Conservation (phyloP, 768 basidiomycete species). For the Tricholoma flavovirens region DNA sequence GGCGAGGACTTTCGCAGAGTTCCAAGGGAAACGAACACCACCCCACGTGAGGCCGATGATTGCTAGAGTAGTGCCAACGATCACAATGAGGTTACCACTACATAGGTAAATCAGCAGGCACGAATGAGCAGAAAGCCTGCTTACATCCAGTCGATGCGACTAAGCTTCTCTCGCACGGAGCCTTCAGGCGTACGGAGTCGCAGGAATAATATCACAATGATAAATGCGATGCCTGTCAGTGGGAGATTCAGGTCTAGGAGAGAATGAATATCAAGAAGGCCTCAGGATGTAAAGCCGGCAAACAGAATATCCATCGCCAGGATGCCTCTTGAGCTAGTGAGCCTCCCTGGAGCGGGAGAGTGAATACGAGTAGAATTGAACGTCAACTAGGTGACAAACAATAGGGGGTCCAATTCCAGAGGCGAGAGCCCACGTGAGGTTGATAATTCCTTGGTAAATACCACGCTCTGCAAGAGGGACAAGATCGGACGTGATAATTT, state of each 20-base stretch:
- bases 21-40: conserved; percentile 39
- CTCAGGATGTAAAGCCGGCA: conserved; percentile 23
- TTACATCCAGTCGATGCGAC: conserved; percentile 39
- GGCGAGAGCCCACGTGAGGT: conserved; percentile 32
- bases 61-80: conserved; percentile 25
- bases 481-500: conserved; percentile 38
- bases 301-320: conserved; percentile 38
- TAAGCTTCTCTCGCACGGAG: conserved; percentile 27
- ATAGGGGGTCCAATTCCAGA: conserved; percentile 24
- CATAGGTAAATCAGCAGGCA: neutral
- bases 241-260: conserved; percentile 36
- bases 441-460: conserved; percentile 29
- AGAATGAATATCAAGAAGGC: neutral
- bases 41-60: conserved; percentile 45
- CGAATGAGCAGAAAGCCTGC: neutral
- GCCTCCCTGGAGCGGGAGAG: conserved; percentile 24
- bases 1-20: conserved; percentile 32
- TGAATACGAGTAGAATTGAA: conserved; percentile 1
- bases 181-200: conserved; percentile 29
- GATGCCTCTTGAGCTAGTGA: conserved; percentile 21
- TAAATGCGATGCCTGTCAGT: conserved; percentile 23
- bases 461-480: conserved; percentile 43
- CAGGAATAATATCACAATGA: conserved; percentile 25
- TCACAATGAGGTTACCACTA: conserved; percentile 37
- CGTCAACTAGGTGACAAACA: neutral